Evolutionary conservation across 2,329 filamentous ascomycete species (phyloP).

Genomic region (Celoporthe dispersa): DNA sequence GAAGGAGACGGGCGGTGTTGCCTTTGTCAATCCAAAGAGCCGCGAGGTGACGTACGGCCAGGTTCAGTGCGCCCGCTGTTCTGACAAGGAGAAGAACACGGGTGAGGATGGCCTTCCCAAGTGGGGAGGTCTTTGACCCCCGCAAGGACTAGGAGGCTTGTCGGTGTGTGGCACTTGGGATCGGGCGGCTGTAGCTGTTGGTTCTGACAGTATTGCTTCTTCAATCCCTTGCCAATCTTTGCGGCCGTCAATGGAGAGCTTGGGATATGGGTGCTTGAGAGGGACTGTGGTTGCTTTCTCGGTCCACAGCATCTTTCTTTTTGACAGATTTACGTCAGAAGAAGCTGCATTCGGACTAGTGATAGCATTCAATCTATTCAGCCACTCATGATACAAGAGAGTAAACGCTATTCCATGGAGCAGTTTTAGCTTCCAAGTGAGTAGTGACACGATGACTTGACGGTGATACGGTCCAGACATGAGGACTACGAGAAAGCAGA

Average conservation of each 20-base stretch:
- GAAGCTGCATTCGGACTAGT: not conserved
- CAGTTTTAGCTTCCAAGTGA: not conserved
- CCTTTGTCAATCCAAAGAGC: constrained; percentile 1
- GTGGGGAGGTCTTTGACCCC: constrained; percentile 16
- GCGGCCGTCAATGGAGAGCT: not conserved
- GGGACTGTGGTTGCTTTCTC: not conserved
- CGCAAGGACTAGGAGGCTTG: not conserved
- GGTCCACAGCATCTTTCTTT: not conserved
- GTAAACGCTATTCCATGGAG: not conserved
- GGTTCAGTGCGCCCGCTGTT: constrained; percentile 12
- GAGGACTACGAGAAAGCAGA: not conserved
- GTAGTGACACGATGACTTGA: not conserved
- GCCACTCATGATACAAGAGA: not conserved
- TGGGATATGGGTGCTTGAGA: not conserved
- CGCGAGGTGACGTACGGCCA: not conserved
- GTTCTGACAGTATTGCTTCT: not conserved
- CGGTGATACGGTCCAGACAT: not conserved
- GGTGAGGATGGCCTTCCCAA: not conserved
- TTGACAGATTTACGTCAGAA: not conserved
- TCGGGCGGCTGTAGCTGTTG: not conserved
- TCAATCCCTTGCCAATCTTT: not conserved
- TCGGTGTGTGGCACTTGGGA: not conserved
- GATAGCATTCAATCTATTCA: not conserved
- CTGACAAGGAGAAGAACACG: constrained; percentile 9
- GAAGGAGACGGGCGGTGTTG: constrained; percentile 1